Base-by-base conservation (phyloP, 2,329 filamentous ascomycete species). In the Fusarium tanahbumbuense region DNA sequence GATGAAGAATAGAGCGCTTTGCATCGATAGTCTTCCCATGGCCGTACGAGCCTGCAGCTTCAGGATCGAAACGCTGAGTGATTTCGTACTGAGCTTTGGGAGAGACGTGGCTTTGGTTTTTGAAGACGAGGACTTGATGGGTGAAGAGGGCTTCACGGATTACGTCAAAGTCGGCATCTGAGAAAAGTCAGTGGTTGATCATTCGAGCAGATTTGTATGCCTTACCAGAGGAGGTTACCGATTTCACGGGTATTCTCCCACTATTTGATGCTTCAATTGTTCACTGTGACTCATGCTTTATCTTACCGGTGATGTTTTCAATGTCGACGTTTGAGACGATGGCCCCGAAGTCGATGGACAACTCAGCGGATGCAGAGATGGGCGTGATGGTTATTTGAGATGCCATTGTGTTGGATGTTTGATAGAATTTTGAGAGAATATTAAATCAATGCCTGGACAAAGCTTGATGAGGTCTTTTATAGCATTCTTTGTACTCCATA, bases 41-140 rank as follows among this genome's bases (percentile, higher is more conserved):
- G 18, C 92, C 92, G 78, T 94, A 94, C 16, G 85, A 86, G 16
- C 84, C 84, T 2, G 85, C 84, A 8, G 87, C 86, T 5, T 83
- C 75, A 0, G 92, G 91, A 73, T 94, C 92, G 79, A 94, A 94
- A 58, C 87, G 87, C 53, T 87, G 88, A 4, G 92, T 94, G 42
- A 94, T 83, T 68, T 91, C 87, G 75, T 90, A 94, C 76, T 94
- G 92, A 10, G 91, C 89, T 75, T 87, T 88, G 3, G 92, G 89
- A 0, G 90, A 87, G 25, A 91, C 82, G 44, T 87, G 83, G 45
- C 82, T 75, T 76, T 93, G 91, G 75, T 88, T 83, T 78, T 91
- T 93, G 81, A 94, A 87, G 28, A 94, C 85, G 13, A 94, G 83
- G 16, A 94, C 87, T 65, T 92, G 90, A 75, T 92, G 82, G 15